Evolutionary conservation across 2,329 filamentous ascomycete genomes (phyloP).

Genomic region (Ceratocystis eucalypticola): DNA sequence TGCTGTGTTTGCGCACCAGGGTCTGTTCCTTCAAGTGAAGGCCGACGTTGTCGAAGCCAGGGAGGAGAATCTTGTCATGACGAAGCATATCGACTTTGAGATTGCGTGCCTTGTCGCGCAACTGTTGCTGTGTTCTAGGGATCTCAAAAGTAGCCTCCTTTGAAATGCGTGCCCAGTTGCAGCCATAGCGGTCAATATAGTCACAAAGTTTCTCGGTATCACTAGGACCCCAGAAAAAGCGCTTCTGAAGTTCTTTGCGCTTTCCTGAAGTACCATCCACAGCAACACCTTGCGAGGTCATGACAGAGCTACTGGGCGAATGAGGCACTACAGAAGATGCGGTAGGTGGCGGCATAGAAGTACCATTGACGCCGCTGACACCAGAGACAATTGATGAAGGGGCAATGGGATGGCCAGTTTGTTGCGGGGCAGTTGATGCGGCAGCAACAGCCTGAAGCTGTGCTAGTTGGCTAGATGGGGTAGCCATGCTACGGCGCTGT

Average conservation of each 20-base stretch:
- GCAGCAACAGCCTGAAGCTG: slow-evolving; percentile 13
- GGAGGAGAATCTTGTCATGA: slow-evolving; percentile 32
- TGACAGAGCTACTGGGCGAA: not conserved
- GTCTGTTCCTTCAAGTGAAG: slow-evolving; percentile 38
- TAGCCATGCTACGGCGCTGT: slow-evolving; percentile 17
- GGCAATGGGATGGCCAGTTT: not conserved
- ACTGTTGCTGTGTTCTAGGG: slow-evolving; percentile 40
- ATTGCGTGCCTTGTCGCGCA: slow-evolving; percentile 45
- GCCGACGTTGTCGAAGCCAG: slow-evolving; percentile 37
- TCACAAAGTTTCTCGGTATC: slow-evolving; percentile 17
- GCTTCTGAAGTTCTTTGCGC: slow-evolving; percentile 18
- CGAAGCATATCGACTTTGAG: slow-evolving; percentile 40
- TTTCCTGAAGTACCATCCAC: slow-evolving; percentile 16
- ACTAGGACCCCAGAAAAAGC: slow-evolving; percentile 22
- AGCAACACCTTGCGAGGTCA: not conserved
- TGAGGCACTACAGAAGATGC: slow-evolving; percentile 4
- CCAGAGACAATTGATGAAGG: not conserved
- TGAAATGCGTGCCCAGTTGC: slow-evolving; percentile 20
- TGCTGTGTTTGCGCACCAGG: slow-evolving; percentile 30
- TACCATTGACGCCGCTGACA: not conserved
- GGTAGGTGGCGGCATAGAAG: not conserved
- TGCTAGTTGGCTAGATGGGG: slow-evolving; percentile 15
- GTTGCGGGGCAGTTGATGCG: not conserved
- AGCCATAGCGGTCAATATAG: slow-evolving; percentile 18
- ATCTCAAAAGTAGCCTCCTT: slow-evolving; percentile 19